phyloP scores from a whole-genome alignment of 306 rosid species.

The Hippophae rhamnoides region DNA sequence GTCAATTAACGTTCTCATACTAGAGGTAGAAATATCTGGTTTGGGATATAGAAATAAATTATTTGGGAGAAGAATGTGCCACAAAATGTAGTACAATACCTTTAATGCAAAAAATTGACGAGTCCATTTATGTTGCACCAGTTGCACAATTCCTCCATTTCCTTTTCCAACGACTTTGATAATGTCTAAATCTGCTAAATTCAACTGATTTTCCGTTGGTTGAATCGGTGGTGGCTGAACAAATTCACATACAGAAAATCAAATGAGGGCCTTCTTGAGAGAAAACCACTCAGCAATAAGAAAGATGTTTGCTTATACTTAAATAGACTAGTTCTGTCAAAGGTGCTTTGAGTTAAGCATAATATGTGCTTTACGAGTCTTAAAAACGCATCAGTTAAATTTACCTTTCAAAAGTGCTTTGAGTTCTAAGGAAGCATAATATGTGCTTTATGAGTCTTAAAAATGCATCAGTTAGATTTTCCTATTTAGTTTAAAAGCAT shows the following conservation, averaged over 20 bases:
- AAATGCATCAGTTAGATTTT: too few relatives aligned
- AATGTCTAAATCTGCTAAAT: conserved; percentile 57
- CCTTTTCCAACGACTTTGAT: conserved; percentile 95
- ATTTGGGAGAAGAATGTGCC: not conserved
- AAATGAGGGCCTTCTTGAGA: conserved; percentile 5
- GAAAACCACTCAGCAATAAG: not conserved
- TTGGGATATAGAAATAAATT: not conserved
- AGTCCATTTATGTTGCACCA: conserved; percentile 99
- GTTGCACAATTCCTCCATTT: conserved; percentile 81
- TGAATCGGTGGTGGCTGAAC: conserved; percentile 87
- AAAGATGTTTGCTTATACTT: not conserved
- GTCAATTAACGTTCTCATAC: not conserved
- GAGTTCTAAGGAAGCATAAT: too few relatives aligned
- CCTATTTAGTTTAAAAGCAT: too few relatives aligned
- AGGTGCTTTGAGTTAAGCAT: too few relatives aligned
- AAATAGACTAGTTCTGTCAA: too few relatives aligned
- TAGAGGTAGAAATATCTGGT: not conserved
- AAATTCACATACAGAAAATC: conserved; percentile 23
- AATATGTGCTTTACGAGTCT: too few relatives aligned
- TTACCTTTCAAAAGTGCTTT: too few relatives aligned
- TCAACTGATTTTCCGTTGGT: conserved; percentile 65
- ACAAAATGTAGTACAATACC: conserved; percentile 34
- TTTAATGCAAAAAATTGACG: conserved; percentile 90
- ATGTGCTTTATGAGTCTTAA: too few relatives aligned
- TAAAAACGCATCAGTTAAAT: too few relatives aligned